Evolutionary conservation across 441 rosid species (phyloP).

Genomic region (Pelargonium exstipulatum): DNA sequence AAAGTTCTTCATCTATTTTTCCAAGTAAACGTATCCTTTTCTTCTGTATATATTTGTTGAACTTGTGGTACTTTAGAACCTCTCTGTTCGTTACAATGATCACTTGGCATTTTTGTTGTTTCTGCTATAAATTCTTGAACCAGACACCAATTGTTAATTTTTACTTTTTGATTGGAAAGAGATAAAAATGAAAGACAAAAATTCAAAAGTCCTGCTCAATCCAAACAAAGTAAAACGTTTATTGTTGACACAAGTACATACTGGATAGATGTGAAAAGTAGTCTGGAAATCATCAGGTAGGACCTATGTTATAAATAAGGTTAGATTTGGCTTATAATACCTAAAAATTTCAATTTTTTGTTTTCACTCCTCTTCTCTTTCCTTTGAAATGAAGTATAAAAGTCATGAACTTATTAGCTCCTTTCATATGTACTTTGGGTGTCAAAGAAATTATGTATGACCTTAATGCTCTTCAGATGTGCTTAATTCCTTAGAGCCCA

Average conservation of each 20-base stretch:
- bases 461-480: conserved; percentile 57
- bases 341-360: background rate
- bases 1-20: conserved; percentile 39
- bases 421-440: conserved; percentile 6
- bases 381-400: background rate
- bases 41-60: conserved; percentile 1
- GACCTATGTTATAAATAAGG: background rate
- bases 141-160: background rate
- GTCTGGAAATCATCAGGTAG: background rate
- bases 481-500: conserved; percentile 40
- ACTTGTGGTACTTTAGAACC: background rate
- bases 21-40: conserved; percentile 64
- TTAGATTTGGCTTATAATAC: background rate
- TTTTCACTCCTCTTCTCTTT: background rate
- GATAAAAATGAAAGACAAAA: background rate
- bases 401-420: conserved; percentile 5
- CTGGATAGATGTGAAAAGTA: background rate
- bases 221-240: background rate
- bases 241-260: background rate
- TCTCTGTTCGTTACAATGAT: conserved; percentile 2
- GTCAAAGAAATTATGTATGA: conserved; percentile 7
- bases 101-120: background rate
- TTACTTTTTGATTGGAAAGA: background rate
- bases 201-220: background rate
- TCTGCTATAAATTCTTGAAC: background rate